Percentiles rank a stretch among this genome's conserved stretches.
These are phyloP conservation scores for Neonectria sp. DNA, from an alignment of 2,329 filamentous ascomycete species.

Conservation along the genomic window DNA sequence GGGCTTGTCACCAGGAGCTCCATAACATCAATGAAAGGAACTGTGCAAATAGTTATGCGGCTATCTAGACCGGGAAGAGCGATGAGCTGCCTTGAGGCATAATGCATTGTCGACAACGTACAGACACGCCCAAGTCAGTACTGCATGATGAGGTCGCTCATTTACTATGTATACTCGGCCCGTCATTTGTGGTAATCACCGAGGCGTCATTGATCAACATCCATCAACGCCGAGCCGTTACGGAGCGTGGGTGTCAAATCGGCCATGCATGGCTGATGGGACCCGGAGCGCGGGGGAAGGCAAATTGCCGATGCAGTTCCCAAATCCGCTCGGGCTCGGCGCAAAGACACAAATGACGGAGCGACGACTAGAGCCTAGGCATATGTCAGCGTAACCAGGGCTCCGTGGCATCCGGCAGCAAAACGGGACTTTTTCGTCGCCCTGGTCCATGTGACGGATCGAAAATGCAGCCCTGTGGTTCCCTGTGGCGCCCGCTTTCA, in stretches of 20 bases:
- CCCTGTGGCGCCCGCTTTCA: conserved; percentile 26
- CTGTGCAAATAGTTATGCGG: neutral
- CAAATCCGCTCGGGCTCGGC: conserved; percentile 46
- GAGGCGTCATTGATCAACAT: conserved; percentile 18
- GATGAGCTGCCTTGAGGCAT: conserved; percentile 4
- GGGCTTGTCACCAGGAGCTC: neutral
- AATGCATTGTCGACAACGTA: conserved; percentile 4
- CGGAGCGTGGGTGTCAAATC: conserved; percentile 21
- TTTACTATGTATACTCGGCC: conserved; percentile 1
- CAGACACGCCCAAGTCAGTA: neutral
- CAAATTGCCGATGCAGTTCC: conserved; percentile 40
- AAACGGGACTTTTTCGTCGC: conserved; percentile 50
- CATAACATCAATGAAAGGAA: neutral
- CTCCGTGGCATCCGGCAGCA: conserved; percentile 47
- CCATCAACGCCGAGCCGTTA: conserved; percentile 10
- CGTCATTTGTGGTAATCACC: conserved; percentile 25
- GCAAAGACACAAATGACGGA: conserved; percentile 24
- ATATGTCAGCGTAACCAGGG: conserved; percentile 43
- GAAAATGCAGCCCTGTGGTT: conserved; percentile 46
- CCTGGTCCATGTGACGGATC: conserved; percentile 44
- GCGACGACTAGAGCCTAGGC: conserved; percentile 32
- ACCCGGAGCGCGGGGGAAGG: conserved; percentile 35
- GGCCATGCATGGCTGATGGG: conserved; percentile 21
- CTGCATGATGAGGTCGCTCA: conserved; percentile 12
- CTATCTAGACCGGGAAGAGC: neutral